phyloP scores from a whole-genome alignment of 306 rosid species.

The Cucumis sativus region Cucumber_9930_V3 NC_026656.2:3153501-3154000 shows the following conservation, averaged over 20 bases:
- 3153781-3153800: slow-evolving; percentile 78
- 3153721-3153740: neutral
- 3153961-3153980: neutral
- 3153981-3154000: neutral
- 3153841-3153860: neutral
- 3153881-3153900: neutral
- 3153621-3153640: slow-evolving; percentile 64
- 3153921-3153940: neutral
- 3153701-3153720: neutral
- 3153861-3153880: too few relatives aligned
- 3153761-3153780: slow-evolving; percentile 78
- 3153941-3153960: neutral
- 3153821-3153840: slow-evolving; percentile 56
- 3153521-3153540: neutral
- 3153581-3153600: slow-evolving; percentile 29
- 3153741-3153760: slow-evolving; percentile 54
- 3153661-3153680: slow-evolving; percentile 26
- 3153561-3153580: neutral
- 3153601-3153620: slow-evolving; percentile 36
- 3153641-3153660: slow-evolving; percentile 58
- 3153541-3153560: neutral
- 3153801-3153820: slow-evolving; percentile 84
- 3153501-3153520: neutral
- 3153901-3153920: neutral
- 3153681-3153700: neutral